These are phyloP conservation scores for Cunninghamia lanceolata DNA, from an alignment of 75 land plant species.

Conservation along the genomic window DNA sequence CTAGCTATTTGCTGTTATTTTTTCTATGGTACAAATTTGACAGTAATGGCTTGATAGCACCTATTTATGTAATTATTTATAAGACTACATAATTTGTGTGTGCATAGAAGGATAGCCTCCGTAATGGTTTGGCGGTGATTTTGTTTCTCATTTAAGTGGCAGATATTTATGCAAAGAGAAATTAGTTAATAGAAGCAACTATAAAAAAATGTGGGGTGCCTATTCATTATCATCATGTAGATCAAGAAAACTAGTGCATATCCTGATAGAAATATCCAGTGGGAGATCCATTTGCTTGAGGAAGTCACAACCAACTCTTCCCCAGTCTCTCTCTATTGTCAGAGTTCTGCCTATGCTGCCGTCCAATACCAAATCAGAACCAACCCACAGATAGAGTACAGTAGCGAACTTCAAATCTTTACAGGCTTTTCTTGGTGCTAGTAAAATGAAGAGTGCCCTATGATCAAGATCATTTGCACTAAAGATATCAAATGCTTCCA, in stretches of 20 bases:
- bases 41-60: background rate
- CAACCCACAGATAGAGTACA: conserved; percentile 45
- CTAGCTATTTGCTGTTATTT: background rate
- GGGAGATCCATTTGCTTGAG: conserved; percentile 17
- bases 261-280: conserved; percentile 25
- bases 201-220: background rate
- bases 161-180: background rate
- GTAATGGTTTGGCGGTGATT: background rate
- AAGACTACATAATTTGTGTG: background rate
- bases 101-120: background rate
- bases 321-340: conserved; percentile 1
- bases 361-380: conserved; percentile 5
- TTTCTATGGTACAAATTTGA: background rate
- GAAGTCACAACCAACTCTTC: conserved; percentile 20
- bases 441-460: conserved; percentile 20
- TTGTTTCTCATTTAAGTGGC: background rate
- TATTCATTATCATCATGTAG: background rate
- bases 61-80: background rate
- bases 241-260: conserved; percentile 3
- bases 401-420: background rate
- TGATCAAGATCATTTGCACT: conserved; percentile 27
- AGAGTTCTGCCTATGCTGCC: background rate
- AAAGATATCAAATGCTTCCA: conserved; percentile 23
- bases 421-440: conserved; percentile 12
- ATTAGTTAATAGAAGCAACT: background rate